phyloP scores from a whole-genome alignment of 768 basidiomycete genomes.

The Boletus bicolor region DNA sequence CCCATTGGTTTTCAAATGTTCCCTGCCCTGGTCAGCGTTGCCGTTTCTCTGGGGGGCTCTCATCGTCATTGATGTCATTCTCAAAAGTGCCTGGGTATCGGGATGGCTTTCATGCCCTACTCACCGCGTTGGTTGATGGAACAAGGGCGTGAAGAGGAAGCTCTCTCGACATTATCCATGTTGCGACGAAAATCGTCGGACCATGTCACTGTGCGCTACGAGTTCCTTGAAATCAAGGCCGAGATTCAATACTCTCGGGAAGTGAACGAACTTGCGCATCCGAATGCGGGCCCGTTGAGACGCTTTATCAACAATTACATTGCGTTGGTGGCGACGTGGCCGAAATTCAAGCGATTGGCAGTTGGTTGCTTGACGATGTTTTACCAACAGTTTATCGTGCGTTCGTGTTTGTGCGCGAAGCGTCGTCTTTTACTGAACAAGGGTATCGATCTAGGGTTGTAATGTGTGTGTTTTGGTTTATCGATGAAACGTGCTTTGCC shows the following conservation, averaged over 20 bases:
- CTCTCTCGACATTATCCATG: constrained; percentile 32
- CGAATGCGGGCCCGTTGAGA: constrained; percentile 20
- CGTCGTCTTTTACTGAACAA: background rate
- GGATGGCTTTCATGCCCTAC: constrained; percentile 37
- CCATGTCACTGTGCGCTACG: constrained; percentile 34
- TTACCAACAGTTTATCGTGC: constrained; percentile 33
- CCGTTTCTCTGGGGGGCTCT: background rate
- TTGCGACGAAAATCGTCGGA: constrained; percentile 34
- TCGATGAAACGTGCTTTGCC: background rate
- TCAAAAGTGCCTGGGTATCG: constrained; percentile 28
- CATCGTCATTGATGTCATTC: background rate
- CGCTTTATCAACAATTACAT: constrained; percentile 24
- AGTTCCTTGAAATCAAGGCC: constrained; percentile 40
- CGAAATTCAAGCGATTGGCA: constrained; percentile 31
- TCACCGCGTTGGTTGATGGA: constrained; percentile 44
- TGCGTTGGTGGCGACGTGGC: constrained; percentile 26
- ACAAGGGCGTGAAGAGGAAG: constrained; percentile 36
- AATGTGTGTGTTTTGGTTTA: constrained; percentile 19
- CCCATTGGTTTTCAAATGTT: constrained; percentile 38
- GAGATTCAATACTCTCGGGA: constrained; percentile 31
- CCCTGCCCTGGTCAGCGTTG: constrained; percentile 34
- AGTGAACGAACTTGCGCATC: constrained; percentile 15
- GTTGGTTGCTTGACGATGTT: constrained; percentile 33
- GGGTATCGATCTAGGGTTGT: constrained; percentile 17
- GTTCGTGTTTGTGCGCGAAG: background rate